Percentiles rank a stretch among this genome's conserved stretches.
phyloP scores from a whole-genome alignment of 176 grass and related monocot species.

The Poa pratensis region DNA sequence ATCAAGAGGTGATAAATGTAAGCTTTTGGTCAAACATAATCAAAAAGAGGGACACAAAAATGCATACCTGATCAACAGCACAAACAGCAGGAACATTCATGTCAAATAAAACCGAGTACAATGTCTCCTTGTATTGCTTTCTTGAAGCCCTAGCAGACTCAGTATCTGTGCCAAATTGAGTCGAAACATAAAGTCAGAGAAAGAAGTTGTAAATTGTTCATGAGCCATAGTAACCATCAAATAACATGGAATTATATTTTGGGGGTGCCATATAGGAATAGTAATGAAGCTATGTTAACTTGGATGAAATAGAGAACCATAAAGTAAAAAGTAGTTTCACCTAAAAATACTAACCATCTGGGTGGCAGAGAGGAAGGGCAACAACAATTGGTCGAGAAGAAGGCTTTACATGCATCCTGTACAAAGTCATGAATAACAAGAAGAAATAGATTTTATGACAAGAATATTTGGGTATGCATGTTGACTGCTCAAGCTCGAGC shows the following conservation, averaged over 20 bases:
- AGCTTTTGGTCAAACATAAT: not conserved
- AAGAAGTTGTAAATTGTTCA: not conserved
- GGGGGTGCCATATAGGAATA: not conserved
- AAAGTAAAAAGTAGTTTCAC: conserved; percentile 21
- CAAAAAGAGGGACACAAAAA: conserved; percentile 21
- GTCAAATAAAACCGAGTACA: conserved; percentile 89
- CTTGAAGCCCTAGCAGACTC: conserved; percentile 86
- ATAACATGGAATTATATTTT: not conserved
- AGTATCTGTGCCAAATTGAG: conserved; percentile 67
- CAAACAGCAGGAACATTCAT: conserved; percentile 97
- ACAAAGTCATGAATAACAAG: conserved; percentile 13
- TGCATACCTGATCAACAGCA: conserved; percentile 77
- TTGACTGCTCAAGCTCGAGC: not conserved
- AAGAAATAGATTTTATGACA: not conserved
- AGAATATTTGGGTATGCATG: not conserved
- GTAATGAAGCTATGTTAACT: not conserved
- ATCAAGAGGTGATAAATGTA: conserved; percentile 12
- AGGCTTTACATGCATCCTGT: conserved; percentile 95
- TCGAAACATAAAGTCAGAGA: conserved; percentile 10
- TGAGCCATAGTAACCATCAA: not conserved
- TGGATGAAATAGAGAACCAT: not conserved
- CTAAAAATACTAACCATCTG: conserved; percentile 68
- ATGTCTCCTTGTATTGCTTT: conserved; percentile 75
- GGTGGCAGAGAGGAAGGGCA: conserved; percentile 83
- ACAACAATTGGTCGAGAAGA: conserved; percentile 87